A percentile compares a stretch with the other conserved stretches of the same genome.
phyloP scores from a whole-genome alignment of 2,329 filamentous ascomycete species.

The Fusarium begoniae region DNA sequence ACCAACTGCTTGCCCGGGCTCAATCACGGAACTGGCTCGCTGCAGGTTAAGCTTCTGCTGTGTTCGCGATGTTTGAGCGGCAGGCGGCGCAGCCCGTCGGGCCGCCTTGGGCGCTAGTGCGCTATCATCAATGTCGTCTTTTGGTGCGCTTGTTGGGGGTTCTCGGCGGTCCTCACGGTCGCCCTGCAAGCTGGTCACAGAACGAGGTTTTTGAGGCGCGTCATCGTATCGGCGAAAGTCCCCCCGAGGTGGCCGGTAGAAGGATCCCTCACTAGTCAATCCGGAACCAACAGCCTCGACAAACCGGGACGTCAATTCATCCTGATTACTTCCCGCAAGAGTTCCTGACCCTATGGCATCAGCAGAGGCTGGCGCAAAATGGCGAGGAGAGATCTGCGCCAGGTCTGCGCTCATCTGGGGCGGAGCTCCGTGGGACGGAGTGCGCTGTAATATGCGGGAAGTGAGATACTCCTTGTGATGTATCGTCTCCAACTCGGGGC shows the following conservation, averaged over 20 bases:
- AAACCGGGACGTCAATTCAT: constrained; percentile 68
- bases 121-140: constrained; percentile 52
- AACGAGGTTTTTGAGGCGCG: constrained; percentile 52
- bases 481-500: constrained; percentile 53
- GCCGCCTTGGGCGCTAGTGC: constrained; percentile 58
- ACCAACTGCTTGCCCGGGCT: constrained; percentile 62
- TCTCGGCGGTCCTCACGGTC: constrained; percentile 33
- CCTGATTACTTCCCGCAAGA: constrained; percentile 49
- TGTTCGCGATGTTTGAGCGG: constrained; percentile 70
- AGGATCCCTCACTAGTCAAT: constrained; percentile 61
- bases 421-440: constrained; percentile 67
- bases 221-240: constrained; percentile 47
- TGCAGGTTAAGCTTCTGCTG: constrained; percentile 82
- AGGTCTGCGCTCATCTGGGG: constrained; percentile 71
- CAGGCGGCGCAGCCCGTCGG: constrained; percentile 51
- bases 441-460: constrained; percentile 72
- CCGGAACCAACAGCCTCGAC: constrained; percentile 62
- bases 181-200: constrained; percentile 50
- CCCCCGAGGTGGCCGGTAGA: constrained; percentile 53
- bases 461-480: constrained; percentile 73
- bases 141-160: constrained; percentile 33
- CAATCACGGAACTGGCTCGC: constrained; percentile 76
- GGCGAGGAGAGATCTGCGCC: constrained; percentile 52
- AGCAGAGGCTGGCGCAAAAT: constrained; percentile 47
- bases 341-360: constrained; percentile 41